Evolutionary conservation across 805 yeast species (phyloP).

Genomic region (Citeromyces nyonsensis): DNA sequence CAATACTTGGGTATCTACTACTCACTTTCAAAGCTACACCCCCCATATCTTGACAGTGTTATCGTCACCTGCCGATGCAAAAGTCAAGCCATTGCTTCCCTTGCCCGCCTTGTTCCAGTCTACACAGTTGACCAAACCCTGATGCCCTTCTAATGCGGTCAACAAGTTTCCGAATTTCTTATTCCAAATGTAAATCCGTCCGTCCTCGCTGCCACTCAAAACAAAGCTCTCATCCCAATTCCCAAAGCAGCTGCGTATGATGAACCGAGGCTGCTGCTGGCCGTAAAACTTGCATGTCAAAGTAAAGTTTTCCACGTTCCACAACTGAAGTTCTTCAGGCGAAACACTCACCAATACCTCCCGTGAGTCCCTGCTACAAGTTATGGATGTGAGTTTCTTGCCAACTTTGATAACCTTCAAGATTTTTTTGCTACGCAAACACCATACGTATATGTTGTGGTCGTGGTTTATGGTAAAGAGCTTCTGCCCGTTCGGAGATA

Average conservation of each 20-base stretch:
- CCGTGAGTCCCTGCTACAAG: constrained; percentile 39
- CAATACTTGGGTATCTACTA: too few species aligned
- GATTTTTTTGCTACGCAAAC: constrained; percentile 23
- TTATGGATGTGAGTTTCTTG: constrained; percentile 49
- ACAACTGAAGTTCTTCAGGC: constrained; percentile 66
- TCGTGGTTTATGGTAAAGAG: constrained; percentile 54
- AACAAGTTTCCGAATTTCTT: constrained; percentile 53
- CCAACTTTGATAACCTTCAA: constrained; percentile 24
- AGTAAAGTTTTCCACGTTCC: constrained; percentile 53
- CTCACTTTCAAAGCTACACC: background rate
- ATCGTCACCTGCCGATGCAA: constrained; percentile 4
- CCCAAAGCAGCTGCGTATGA: constrained; percentile 69
- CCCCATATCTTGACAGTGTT: constrained; percentile 4
- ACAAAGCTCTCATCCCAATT: constrained; percentile 54
- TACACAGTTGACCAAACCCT: constrained; percentile 58
- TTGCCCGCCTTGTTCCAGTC: constrained; percentile 40
- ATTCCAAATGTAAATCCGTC: constrained; percentile 67
- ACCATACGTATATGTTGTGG: constrained; percentile 44
- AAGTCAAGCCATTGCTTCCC: constrained; percentile 1
- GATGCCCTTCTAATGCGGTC: constrained; percentile 45
- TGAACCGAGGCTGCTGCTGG: constrained; percentile 51
- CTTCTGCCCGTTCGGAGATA: constrained; percentile 46
- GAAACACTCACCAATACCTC: constrained; percentile 43
- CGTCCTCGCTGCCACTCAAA: constrained; percentile 77
- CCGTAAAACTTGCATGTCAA: constrained; percentile 56